Percentiles rank a stretch among this genome's conserved stretches.
Conservation (phyloP, 495 filamentous ascomycete species). For the Chaetomidium leptoderma region DNA sequence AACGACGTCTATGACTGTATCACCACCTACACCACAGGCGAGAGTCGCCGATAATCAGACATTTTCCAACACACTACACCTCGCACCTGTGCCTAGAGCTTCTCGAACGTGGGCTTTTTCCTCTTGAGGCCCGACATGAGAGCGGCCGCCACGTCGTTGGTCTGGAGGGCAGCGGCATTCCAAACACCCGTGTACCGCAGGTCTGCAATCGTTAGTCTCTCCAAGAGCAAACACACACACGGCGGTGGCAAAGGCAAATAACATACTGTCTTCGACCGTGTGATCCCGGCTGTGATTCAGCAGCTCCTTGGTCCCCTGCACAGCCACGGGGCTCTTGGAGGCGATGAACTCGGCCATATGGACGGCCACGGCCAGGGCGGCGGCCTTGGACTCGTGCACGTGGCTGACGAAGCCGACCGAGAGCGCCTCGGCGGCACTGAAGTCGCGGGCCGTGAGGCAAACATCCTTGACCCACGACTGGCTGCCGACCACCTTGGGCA, state of each 20-base stretch:
- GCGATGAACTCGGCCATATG: constrained; percentile 65
- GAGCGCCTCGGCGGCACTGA: constrained; percentile 73
- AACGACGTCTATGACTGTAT: neutral
- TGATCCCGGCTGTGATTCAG: constrained; percentile 83
- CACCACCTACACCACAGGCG: neutral
- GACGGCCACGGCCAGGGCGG: constrained; percentile 58
- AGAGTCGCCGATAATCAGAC: neutral
- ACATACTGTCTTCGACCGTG: constrained; percentile 67
- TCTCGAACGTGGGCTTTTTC: constrained; percentile 79
- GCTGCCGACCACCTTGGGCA: constrained; percentile 78
- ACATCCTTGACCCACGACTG: constrained; percentile 91
- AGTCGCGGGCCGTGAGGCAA: constrained; percentile 69
- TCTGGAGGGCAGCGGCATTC: constrained; percentile 82
- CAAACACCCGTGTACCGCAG: constrained; percentile 80
- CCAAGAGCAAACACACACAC: constrained; percentile 1
- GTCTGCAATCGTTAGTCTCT: constrained; percentile 40
- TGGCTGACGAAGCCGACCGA: constrained; percentile 78
- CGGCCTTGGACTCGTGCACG: constrained; percentile 64
- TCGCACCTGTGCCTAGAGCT: constrained; percentile 58
- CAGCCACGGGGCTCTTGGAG: constrained; percentile 82
- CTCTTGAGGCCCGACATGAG: constrained; percentile 73
- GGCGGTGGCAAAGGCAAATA: constrained; percentile 1
- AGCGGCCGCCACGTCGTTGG: constrained; percentile 68
- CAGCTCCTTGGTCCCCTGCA: constrained; percentile 89
- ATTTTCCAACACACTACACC: neutral